Base-by-base conservation (phyloP, 805 yeast genomes). In the Candida sanyiensis region DNA sequence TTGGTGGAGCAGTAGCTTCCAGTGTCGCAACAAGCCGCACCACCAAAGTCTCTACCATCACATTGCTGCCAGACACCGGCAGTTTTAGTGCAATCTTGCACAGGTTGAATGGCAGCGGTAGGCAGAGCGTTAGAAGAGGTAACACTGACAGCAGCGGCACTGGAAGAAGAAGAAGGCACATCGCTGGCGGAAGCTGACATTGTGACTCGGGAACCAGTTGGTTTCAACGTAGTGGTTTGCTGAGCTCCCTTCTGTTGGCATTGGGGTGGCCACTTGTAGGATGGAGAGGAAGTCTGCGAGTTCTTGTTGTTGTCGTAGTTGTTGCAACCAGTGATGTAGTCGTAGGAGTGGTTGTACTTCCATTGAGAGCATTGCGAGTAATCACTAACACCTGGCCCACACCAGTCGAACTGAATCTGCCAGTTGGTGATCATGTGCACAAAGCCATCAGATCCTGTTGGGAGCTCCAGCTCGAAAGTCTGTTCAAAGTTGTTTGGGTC, bases 341-440 rank as follows among this genome's bases (percentile, higher is more conserved):
- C 44, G 19, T 41, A 41, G 6, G 38, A 33, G 6, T 11, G 9
- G 12, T 13, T 28, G 18, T 35, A 41, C 7, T 19, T 25, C 44
- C 44, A 41, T 1, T 3, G 3, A 1, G 21, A 11, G n/a, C 38
- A 38, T 15, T 38, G 28, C 6, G 17, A 6, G 18, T 15, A 4
- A 20, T 27, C 22, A 12, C 33, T 32, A 6, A 20, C 52, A 35
- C 51, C 52, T n/a, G 56, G 43, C 9, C 46, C 13, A 37, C 56
- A 49, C 56, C 58, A 53, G 18, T 53, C 55, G 28, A 29, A 51
- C 36, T 53, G 55, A 15, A 53, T 49, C 28, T 45, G 41, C 33
- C 37, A 49, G 3, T 18, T 27, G 13, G 33, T 32, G 24, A 35
- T 38, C 39, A 39, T 34, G 16, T 33, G 24, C 16, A 39, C 40